Conservation (phyloP, 306 rosid species). For the Elaeagnus macrophylla region DNA sequence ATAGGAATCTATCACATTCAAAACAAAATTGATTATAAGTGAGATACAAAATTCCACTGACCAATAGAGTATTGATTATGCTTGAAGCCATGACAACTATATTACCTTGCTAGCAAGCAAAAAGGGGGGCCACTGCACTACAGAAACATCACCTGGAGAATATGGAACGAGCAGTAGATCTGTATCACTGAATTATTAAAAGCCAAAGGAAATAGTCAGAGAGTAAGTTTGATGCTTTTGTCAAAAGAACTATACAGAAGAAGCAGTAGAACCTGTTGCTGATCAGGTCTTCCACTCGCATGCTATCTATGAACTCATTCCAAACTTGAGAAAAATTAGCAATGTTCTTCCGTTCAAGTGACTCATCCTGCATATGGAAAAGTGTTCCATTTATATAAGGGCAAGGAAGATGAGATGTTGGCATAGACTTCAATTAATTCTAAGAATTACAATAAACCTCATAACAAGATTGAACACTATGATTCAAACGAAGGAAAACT, state of each 20-base stretch:
- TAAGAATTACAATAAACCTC: too few relatives aligned
- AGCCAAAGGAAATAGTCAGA: conserved; percentile 26
- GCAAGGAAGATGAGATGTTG: background rate
- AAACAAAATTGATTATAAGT: conserved; percentile 13
- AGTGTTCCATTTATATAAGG: conserved; percentile 17
- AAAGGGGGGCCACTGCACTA: conserved; percentile 98
- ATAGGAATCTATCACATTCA: conserved; percentile 72
- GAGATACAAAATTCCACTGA: background rate
- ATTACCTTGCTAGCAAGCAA: conserved; percentile 95
- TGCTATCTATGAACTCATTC: conserved; percentile 69
- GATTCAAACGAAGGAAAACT: background rate
- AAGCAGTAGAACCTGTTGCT: conserved; percentile 52
- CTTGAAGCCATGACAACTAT: conserved; percentile 17
- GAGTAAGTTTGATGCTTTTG: conserved; percentile 16
- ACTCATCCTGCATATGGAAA: conserved; percentile 46
- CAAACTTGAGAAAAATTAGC: conserved; percentile 79
- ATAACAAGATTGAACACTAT: too few relatives aligned
- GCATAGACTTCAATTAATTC: background rate
- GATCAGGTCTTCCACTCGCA: conserved; percentile 93
- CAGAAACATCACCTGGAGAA: conserved; percentile 45
- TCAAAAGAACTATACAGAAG: conserved; percentile 12
- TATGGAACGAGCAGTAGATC: conserved; percentile 84
- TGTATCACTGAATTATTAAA: conserved; percentile 54
- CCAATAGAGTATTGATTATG: conserved; percentile 5
- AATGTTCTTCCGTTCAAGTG: conserved; percentile 41